A percentile compares a stretch with the other conserved stretches of the same genome.
phyloP scores from a whole-genome alignment of 495 filamentous ascomycete genomes.

The Neurospora discreta region DNA sequence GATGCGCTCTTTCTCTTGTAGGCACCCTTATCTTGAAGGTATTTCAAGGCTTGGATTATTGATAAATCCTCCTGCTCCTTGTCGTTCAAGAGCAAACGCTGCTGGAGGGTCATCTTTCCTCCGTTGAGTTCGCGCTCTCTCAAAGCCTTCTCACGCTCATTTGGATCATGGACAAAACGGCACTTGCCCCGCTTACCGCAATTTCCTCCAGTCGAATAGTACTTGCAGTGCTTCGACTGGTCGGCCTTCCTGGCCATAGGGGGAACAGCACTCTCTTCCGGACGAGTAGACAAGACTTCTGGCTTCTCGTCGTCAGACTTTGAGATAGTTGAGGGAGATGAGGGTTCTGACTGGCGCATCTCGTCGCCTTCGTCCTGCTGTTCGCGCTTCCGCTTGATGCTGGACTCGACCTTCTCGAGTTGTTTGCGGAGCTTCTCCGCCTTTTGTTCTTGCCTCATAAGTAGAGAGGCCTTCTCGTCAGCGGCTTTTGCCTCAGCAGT shows the following conservation, averaged over 20 bases:
- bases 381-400: slow-evolving; percentile 46
- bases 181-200: slow-evolving; percentile 56
- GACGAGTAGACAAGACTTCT: slow-evolving; percentile 34
- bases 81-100: slow-evolving; percentile 45
- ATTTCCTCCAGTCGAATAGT: slow-evolving; percentile 47
- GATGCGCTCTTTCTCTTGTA: slow-evolving; percentile 1
- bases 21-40: slow-evolving; percentile 33
- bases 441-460: slow-evolving; percentile 35
- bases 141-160: slow-evolving; percentile 41
- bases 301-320: slow-evolving; percentile 36
- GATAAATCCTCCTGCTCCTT: slow-evolving; percentile 47
- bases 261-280: slow-evolving; percentile 22
- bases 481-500: slow-evolving; percentile 19
- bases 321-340: slow-evolving; percentile 27
- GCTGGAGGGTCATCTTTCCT: slow-evolving; percentile 44
- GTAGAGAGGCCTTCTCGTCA: slow-evolving; percentile 2
- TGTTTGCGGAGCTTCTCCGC: slow-evolving; percentile 39
- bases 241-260: slow-evolving; percentile 38
- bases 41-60: slow-evolving; percentile 41
- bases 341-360: slow-evolving; percentile 31
- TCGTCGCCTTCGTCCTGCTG: slow-evolving; percentile 47
- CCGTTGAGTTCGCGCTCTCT: slow-evolving; percentile 41
- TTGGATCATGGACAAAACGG: slow-evolving; percentile 47
- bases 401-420: slow-evolving; percentile 40
- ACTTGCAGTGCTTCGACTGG: slow-evolving; percentile 47